Base-by-base conservation (phyloP, 2,329 filamentous ascomycete genomes). In the Fusarium sororula region DNA sequence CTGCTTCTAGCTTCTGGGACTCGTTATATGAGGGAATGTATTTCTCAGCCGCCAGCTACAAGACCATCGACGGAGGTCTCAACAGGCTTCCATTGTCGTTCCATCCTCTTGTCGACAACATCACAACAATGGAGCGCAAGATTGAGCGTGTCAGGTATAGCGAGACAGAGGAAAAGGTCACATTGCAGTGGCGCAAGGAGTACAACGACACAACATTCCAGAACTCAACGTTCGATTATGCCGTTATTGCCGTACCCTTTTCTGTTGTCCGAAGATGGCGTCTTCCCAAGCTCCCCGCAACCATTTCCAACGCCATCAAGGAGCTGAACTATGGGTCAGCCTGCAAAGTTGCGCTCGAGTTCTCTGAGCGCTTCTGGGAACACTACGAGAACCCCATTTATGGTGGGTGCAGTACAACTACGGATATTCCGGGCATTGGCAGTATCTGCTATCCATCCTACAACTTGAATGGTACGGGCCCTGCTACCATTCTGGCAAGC, bases 251-350 rank as follows among this genome's bases (percentile, higher is more conserved):
- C 0, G 64, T 68, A 0, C 66, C 66, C 0, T 68, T 68, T 18
- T 68, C 64, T 0, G 32, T 68, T 17, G 64, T 68, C 2, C 56
- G 64, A 2, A 50, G 66, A 0, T 68, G 66, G 66, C 64, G 66
- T 11, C 66, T 68, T 1, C 66, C 66, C 0, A 13, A 18, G 2
- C 56, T 68, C 5, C 66, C 64, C 7, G 64, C 64, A 2, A 68
- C 64, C 0, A 68, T 68, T 3, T 55, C 66, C 42, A 68, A 68
- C 4, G 66, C 66, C 20, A 68, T 68, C 20, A 56, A 68, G 13
- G 56, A 54, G 2, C 8, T 68, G 3, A 63, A 48, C 12, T 68
- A 68, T 17, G 58, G 55, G 0, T 20, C 64, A 0, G 66, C 66
- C 9, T 68, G 66, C 17, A 68, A 68, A 6, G 66, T 68, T 1